These are phyloP conservation scores for Jackrogersella multiformis DNA, from an alignment of 495 filamentous ascomycete species.

Conservation along the genomic window DNA sequence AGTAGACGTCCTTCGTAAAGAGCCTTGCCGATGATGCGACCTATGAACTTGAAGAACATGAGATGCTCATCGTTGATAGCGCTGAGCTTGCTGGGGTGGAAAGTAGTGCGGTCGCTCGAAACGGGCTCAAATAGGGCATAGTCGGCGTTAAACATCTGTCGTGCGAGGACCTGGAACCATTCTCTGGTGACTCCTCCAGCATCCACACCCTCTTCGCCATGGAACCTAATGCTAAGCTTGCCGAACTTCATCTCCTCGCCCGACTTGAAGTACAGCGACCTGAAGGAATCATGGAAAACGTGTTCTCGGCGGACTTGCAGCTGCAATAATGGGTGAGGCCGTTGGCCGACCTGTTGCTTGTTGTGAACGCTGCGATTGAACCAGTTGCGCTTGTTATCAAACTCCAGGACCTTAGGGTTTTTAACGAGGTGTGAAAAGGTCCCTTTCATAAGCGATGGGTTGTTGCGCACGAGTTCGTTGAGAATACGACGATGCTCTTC, in stretches of 20 bases:
- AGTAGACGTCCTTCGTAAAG: conserved; percentile 95
- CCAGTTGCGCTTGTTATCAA: conserved; percentile 99
- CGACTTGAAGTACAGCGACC: conserved; percentile 91
- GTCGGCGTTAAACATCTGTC: conserved; percentile 99
- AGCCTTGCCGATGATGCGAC: conserved; percentile 97
- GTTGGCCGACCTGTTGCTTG: conserved; percentile 69
- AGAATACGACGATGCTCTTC: conserved; percentile 98
- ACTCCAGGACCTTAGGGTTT: conserved; percentile 98
- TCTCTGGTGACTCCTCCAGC: conserved; percentile 97
- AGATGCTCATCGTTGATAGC: conserved; percentile 94
- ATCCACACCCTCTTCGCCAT: conserved; percentile 97
- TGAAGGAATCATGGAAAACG: conserved; percentile 98
- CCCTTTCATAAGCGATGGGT: conserved; percentile 97
- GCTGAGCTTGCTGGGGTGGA: conserved; percentile 95
- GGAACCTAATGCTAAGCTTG: conserved; percentile 97
- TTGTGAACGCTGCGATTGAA: conserved; percentile 93
- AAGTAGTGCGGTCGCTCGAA: conserved; percentile 97
- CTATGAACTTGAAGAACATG: conserved; percentile 99
- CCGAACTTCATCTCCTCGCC: conserved; percentile 98
- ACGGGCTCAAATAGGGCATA: conserved; percentile 97
- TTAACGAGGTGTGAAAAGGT: conserved; percentile 95
- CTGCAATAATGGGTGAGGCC: conserved; percentile 76
- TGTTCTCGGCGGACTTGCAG: conserved; percentile 90
- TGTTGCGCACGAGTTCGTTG: conserved; percentile 96
- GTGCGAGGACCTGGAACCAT: conserved; percentile 98